Conservation (phyloP, 1,284 basidiomycete species). For the Ceratobasidium theobromae region DNA sequence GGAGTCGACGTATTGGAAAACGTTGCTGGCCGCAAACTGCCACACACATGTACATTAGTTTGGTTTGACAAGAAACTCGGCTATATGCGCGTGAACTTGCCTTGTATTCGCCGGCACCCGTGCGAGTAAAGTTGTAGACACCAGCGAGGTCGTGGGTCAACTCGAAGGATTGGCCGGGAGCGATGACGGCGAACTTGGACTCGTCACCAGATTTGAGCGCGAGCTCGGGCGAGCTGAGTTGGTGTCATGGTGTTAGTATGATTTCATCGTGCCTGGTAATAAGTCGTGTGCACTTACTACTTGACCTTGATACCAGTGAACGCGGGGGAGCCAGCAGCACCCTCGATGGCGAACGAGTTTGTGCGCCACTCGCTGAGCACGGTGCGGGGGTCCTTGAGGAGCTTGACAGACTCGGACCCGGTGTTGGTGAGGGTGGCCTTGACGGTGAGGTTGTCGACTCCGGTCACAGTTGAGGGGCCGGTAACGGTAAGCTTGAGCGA, state of each 20-base stretch:
- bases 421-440: conserved; percentile 30
- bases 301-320: conserved; percentile 29
- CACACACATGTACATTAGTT: too few relatives aligned
- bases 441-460: conserved; percentile 26
- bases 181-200: conserved; percentile 24
- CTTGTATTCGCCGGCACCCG: conserved; percentile 28
- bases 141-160: conserved; percentile 33
- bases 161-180: conserved; percentile 34
- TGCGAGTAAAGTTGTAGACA: conserved; percentile 34
- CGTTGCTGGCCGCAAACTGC: conserved; percentile 26
- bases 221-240: conserved; percentile 12
- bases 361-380: conserved; percentile 45
- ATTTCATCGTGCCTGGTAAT: too few relatives aligned
- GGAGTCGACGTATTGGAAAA: conserved; percentile 27
- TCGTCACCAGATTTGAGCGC: conserved; percentile 17
- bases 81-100: neutral
- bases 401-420: conserved; percentile 24
- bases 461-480: conserved; percentile 44
- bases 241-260: too few relatives aligned
- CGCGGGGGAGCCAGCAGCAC: conserved; percentile 1
- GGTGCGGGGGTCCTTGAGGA: conserved; percentile 24
- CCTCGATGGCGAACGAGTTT: conserved; percentile 48
- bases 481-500: conserved; percentile 5
- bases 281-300: conserved; percentile 10
- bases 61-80: neutral